phyloP scores from a whole-genome alignment of 495 filamentous ascomycete species.

The Hyaloscypha variabilis region DNA sequence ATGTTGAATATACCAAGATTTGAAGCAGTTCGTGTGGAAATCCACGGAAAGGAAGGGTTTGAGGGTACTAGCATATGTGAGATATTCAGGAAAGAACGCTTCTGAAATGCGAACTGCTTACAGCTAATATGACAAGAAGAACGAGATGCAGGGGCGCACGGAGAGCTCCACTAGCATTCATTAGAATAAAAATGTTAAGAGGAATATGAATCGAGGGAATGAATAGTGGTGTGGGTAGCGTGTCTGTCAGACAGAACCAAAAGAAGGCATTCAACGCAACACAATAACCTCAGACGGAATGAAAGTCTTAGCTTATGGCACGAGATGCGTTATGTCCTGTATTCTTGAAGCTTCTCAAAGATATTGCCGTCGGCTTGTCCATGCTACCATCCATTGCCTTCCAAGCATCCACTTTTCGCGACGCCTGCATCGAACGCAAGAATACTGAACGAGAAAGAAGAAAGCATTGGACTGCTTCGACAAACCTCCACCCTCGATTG shows the following conservation, averaged over 20 bases:
- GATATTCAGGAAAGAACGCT: not conserved
- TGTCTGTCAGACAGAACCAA: not conserved
- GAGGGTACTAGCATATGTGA: not conserved
- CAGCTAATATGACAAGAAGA: too few species aligned
- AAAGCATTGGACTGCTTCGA: not conserved
- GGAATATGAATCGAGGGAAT: too few species aligned
- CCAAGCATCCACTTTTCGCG: not conserved
- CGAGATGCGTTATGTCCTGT: not conserved
- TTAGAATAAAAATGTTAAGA: too few species aligned
- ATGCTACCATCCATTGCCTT: not conserved
- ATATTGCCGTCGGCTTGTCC: not conserved
- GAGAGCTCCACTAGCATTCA: too few species aligned
- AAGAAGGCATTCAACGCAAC: not conserved
- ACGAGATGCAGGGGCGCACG: too few species aligned
- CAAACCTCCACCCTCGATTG: not conserved
- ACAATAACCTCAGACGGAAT: not conserved
- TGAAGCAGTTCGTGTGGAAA: too few species aligned
- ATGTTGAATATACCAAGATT: not conserved
- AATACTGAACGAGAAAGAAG: constrained; percentile 1
- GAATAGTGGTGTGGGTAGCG: too few species aligned
- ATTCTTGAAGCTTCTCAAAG: not conserved
- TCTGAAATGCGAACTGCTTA: too few species aligned
- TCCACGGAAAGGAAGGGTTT: not conserved
- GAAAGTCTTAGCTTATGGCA: not conserved
- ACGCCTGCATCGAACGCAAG: not conserved